Percentiles rank a stretch among this genome's conserved stretches.
These are phyloP conservation scores for Decorospora gaudefroyi DNA, from an alignment of 2,329 filamentous ascomycete genomes.

Conservation along the genomic window DNA sequence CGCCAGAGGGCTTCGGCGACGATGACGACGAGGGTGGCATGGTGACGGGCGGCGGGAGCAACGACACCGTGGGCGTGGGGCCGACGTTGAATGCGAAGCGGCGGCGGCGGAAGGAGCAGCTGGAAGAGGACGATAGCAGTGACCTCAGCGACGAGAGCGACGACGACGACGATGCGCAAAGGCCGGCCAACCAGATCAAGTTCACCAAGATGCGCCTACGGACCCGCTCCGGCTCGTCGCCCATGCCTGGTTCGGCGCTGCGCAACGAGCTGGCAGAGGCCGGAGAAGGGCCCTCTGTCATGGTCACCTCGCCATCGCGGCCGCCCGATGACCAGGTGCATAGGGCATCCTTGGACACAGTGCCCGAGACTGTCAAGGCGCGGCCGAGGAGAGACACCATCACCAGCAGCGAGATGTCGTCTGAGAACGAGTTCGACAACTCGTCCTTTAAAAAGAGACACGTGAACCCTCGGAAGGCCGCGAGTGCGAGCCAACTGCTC, in stretches of 20 bases:
- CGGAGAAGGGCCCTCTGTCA: constrained; percentile 58
- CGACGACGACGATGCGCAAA: constrained; percentile 66
- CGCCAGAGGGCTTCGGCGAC: constrained; percentile 63
- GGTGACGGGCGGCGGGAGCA: constrained; percentile 67
- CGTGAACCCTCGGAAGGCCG: constrained; percentile 63
- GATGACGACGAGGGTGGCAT: constrained; percentile 72
- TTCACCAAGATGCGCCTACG: constrained; percentile 95
- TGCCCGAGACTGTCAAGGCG: constrained; percentile 72
- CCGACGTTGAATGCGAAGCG: constrained; percentile 67
- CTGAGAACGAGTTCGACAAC: constrained; percentile 76
- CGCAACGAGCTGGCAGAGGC: constrained; percentile 62
- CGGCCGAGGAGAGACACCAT: constrained; percentile 73
- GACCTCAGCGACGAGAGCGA: constrained; percentile 85
- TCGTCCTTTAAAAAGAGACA: constrained; percentile 67
- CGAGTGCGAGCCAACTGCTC: constrained; percentile 58
- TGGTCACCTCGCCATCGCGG: constrained; percentile 61
- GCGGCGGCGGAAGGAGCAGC: constrained; percentile 70
- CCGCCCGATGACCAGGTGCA: constrained; percentile 42
- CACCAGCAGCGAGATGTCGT: constrained; percentile 81
- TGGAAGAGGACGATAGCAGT: constrained; percentile 84
- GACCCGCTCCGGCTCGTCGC: constrained; percentile 84
- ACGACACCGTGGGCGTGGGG: constrained; percentile 70
- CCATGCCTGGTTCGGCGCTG: constrained; percentile 56
- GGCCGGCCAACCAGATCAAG: constrained; percentile 84
- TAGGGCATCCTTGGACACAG: constrained; percentile 72